phyloP scores from a whole-genome alignment of 352 stramenopile species.

The Pythium utonaiense region DNA sequence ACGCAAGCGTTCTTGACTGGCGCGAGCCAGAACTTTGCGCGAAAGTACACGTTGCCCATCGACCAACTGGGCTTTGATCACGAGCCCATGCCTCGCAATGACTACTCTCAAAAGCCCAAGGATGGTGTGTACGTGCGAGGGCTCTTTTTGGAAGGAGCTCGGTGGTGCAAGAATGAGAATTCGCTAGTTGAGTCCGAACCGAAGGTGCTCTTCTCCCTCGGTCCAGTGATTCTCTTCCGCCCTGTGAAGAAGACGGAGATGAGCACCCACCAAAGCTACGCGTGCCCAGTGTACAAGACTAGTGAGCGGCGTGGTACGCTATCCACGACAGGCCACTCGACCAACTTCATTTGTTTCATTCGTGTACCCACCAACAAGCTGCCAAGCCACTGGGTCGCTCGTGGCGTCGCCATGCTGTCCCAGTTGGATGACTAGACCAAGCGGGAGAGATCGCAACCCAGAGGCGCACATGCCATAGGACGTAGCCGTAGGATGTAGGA shows the following conservation, averaged over 20 bases:
- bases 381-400: conserved; percentile 90
- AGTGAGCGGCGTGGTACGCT: conserved; percentile 88
- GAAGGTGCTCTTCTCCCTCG: conserved; percentile 87
- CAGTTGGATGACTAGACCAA: conserved; percentile 78
- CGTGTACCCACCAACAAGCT: conserved; percentile 72
- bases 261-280: conserved; percentile 67
- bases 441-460: not conserved
- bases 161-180: conserved; percentile 75
- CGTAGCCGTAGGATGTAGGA: not conserved
- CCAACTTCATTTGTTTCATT: conserved; percentile 95
- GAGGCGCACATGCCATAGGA: not conserved
- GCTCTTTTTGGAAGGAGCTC: conserved; percentile 87
- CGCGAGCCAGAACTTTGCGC: conserved; percentile 92
- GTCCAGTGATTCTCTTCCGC: conserved; percentile 82
- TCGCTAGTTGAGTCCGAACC: conserved; percentile 78
- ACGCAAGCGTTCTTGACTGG: conserved; percentile 95
- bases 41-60: conserved; percentile 91
- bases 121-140: conserved; percentile 87
- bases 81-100: conserved; percentile 71
- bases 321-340: conserved; percentile 92
- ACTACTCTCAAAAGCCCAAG: conserved; percentile 71
- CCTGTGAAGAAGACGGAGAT: conserved; percentile 79
- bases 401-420: conserved; percentile 92
- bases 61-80: conserved; percentile 82
- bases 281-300: conserved; percentile 95